phyloP scores from a whole-genome alignment of 2,329 filamentous ascomycete genomes.

The Xylariaceae sp. region DNA sequence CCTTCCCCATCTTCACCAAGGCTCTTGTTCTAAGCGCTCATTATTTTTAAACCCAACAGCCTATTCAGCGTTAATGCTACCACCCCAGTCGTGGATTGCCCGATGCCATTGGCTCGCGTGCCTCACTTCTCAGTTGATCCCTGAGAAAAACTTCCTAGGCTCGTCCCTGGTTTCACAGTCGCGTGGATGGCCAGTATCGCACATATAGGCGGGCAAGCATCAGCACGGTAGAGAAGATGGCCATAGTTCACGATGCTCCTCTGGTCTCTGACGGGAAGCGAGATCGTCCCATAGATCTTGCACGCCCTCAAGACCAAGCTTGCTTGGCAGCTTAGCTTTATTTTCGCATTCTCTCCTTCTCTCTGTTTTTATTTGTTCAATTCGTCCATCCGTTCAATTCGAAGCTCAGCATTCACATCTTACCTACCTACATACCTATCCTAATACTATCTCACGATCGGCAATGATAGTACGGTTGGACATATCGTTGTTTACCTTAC shows the following conservation, averaged over 20 bases:
- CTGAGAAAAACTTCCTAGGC: background rate
- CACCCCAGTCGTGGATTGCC: background rate
- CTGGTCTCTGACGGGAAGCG: background rate
- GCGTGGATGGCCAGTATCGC: background rate
- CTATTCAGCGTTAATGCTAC: background rate
- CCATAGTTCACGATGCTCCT: background rate
- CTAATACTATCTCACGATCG: background rate
- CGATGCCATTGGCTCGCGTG: background rate
- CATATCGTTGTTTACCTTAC: slow-evolving; percentile 2
- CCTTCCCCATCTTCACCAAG: background rate
- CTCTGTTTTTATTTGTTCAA: slow-evolving; percentile 2
- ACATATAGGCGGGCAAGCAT: background rate
- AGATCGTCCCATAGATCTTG: background rate
- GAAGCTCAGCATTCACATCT: background rate
- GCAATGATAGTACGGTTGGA: slow-evolving; percentile 9
- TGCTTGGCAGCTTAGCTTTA: slow-evolving; percentile 2
- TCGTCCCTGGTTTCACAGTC: background rate
- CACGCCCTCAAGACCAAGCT: slow-evolving; percentile 3
- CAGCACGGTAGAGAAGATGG: background rate
- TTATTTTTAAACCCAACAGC: background rate
- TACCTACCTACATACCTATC: background rate
- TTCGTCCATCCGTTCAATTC: background rate
- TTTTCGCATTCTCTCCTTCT: slow-evolving; percentile 7
- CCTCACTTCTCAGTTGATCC: background rate
- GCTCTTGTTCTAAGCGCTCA: background rate